phyloP scores from a whole-genome alignment of 331 rosid genomes.

The Acacia concinna region DNA sequence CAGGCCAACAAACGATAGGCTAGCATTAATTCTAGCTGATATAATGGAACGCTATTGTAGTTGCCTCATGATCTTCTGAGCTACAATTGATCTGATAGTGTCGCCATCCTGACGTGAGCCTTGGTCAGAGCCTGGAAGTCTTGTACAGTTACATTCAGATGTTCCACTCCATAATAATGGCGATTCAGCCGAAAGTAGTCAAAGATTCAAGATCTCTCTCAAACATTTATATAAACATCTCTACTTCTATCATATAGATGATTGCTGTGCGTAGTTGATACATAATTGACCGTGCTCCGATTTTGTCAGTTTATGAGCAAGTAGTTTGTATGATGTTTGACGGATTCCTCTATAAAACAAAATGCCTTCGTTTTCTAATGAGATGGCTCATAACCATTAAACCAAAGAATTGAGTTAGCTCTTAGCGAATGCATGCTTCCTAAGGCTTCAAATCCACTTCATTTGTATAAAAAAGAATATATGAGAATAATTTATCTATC shows the following conservation, averaged over 20 bases:
- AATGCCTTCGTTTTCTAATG: neutral
- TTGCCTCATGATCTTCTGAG: slow-evolving; percentile 11
- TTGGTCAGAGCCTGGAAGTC: neutral
- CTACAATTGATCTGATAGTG: neutral
- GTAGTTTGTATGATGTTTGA: neutral
- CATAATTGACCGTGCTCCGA: neutral
- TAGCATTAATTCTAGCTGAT: slow-evolving; percentile 1
- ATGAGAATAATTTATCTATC: neutral
- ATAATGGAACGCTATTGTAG: slow-evolving; percentile 20
- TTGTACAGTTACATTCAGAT: neutral
- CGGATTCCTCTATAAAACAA: neutral
- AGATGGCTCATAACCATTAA: neutral
- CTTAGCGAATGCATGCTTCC: neutral
- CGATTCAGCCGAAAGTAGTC: neutral
- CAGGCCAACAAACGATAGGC: slow-evolving; percentile 11
- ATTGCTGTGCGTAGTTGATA: neutral
- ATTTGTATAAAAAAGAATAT: neutral
- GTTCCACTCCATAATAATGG: neutral
- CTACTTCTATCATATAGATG: neutral
- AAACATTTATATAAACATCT: neutral
- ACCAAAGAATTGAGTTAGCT: neutral
- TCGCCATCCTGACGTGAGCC: slow-evolving; percentile 16
- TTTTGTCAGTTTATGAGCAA: neutral
- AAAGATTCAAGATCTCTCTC: neutral
- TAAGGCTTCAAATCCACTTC: neutral